Base-by-base conservation (phyloP, 345 rosid genomes). In the Microthlaspi erraticum region DNA sequence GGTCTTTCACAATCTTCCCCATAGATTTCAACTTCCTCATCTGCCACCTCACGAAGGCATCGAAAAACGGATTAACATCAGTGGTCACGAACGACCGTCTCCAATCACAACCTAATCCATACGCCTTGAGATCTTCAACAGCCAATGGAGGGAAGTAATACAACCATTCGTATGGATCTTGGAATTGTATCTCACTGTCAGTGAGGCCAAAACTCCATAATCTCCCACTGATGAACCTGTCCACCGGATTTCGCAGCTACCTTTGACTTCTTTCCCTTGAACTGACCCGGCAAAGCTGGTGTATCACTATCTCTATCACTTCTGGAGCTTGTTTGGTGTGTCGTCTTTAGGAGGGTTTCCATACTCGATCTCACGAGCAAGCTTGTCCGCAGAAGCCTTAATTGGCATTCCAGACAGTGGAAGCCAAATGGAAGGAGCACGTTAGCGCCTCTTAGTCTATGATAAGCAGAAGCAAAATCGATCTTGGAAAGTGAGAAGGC, bases 351-450 rank as follows among this genome's bases (percentile, higher is more conserved):
- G 70, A 50, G 97, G 98, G 44, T 89, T 45, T 11, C 98, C 97
- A 55, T 81, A 93, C 78, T 64, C 73, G 26, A 89, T 82, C 78
- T 93, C 98, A 20, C 96, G 79, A 6, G 79, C 75, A 65, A 93
- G 94, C 61, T 93, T 93, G 81, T 89, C 98, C 2, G 98, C 98
- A 1, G 97, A 85, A 37, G 98, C 98, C 84, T 93, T 91, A 33
- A 93, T 93, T 3, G 97, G 98, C 96, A 90, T 93, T 43, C 98
- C 98, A 19, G 98, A 68, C 97, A 90, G 64, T 93, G 98, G 52
- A 90, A 93, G 33, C 80, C 97, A 75, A 93, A 93, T 0, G 98
- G 98, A 29, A 91, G 76, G 2, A 93, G 83, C 62, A 90, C 97
- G 70, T 91, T 93, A 44, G 87, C 91, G 5, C 97, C 97, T 60